phyloP scores from a whole-genome alignment of 2,329 filamentous ascomycete species.

The Teratosphaeria epicoccoides region DNA sequence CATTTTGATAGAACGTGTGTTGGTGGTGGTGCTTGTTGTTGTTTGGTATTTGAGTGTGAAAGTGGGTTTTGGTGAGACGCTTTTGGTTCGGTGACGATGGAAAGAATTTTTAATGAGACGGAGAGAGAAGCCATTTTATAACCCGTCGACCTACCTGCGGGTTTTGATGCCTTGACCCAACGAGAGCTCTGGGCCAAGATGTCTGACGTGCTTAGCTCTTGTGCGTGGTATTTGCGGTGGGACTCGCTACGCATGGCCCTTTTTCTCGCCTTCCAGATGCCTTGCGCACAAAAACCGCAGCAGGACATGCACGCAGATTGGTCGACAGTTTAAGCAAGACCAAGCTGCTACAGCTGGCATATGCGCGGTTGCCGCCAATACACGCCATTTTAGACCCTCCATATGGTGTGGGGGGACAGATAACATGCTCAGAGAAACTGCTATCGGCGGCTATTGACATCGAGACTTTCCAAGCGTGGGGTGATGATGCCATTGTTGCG shows the following conservation, averaged over 20 bases:
- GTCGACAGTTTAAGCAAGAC: neutral
- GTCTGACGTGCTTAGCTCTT: neutral
- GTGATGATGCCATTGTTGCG: no score
- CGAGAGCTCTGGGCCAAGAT: neutral
- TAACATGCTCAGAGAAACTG: no score
- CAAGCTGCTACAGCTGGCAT: neutral
- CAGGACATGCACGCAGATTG: neutral
- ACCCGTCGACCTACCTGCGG: neutral
- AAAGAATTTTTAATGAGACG: neutral
- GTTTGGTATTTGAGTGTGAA: neutral
- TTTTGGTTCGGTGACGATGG: neutral
- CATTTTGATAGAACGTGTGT: constrained; percentile 10
- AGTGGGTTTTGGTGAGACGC: neutral
- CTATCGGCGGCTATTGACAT: no score
- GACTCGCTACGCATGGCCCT: no score
- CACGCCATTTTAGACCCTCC: neutral
- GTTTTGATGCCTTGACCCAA: neutral
- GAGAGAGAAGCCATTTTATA: neutral
- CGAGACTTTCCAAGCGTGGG: no score
- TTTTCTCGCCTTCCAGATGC: no score
- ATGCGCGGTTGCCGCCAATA: neutral
- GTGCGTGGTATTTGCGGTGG: neutral
- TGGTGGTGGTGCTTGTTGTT: neutral
- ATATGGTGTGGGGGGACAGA: no score
- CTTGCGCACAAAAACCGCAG: neutral